A percentile compares a stretch with the other conserved stretches of the same genome.
These are phyloP conservation scores for Irpex rosettiformis DNA, from an alignment of 1,284 basidiomycete genomes.

Conservation along the genomic window DNA sequence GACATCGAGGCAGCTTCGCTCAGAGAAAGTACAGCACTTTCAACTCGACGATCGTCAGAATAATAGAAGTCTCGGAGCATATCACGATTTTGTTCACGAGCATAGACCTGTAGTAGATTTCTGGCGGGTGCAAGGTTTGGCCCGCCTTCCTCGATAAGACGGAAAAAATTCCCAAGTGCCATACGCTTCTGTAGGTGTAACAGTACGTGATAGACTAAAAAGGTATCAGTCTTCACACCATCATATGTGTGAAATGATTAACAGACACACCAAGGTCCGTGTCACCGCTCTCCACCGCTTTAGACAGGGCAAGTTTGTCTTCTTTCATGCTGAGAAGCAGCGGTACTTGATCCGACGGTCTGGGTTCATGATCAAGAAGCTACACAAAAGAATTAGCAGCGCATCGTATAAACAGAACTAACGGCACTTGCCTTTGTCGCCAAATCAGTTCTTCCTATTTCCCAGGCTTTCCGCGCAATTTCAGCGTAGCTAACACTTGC, in stretches of 20 bases:
- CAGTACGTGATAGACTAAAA: slow-evolving; percentile 84
- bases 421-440: slow-evolving; percentile 77
- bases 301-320: slow-evolving; percentile 82
- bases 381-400: slow-evolving; percentile 27
- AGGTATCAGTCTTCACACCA: neutral
- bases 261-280: slow-evolving; percentile 81
- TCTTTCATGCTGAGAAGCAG: slow-evolving; percentile 93
- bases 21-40: slow-evolving; percentile 83
- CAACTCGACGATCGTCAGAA: slow-evolving; percentile 93
- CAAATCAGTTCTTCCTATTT: slow-evolving; percentile 78
- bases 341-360: slow-evolving; percentile 92
- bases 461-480: slow-evolving; percentile 93
- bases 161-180: slow-evolving; percentile 91
- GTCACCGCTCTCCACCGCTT: slow-evolving; percentile 93
- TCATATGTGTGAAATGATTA: slow-evolving; percentile 1
- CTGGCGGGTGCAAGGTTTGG: slow-evolving; percentile 69
- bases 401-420: neutral
- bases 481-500: slow-evolving; percentile 88
- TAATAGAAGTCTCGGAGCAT: slow-evolving; percentile 97
- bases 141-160: slow-evolving; percentile 88
- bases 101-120: slow-evolving; percentile 83
- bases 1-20: slow-evolving; percentile 72
- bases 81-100: slow-evolving; percentile 84
- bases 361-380: slow-evolving; percentile 90
- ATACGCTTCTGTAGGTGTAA: slow-evolving; percentile 82